Conservation (phyloP, 192 early-diverging fungal species). For the Podila minutissima region DNA sequence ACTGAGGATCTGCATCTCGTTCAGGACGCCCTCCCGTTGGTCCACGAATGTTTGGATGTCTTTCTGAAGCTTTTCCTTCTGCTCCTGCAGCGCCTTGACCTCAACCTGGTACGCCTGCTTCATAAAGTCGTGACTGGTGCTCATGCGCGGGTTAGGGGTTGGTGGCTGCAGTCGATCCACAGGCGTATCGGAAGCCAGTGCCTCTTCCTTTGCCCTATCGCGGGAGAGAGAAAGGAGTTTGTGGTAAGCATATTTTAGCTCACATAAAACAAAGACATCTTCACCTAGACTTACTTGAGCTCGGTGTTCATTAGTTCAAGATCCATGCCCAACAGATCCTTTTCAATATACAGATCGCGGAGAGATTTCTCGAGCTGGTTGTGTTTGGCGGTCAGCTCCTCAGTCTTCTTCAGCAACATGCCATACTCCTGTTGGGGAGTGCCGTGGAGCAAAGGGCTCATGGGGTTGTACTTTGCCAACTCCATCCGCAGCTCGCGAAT, state of each 20-base stretch:
- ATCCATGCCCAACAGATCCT: conserved; percentile 47
- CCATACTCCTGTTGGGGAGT: conserved; percentile 31
- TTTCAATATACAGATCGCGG: conserved; percentile 48
- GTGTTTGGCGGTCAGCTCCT: conserved; percentile 28
- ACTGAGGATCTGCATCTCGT: conserved; percentile 62
- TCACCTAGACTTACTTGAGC: conserved; percentile 25
- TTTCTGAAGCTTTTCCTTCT: conserved; percentile 54
- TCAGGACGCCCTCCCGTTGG: conserved; percentile 59
- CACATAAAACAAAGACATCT: not conserved
- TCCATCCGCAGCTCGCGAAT: conserved; percentile 40
- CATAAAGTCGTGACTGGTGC: conserved; percentile 53
- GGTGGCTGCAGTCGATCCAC: conserved; percentile 7
- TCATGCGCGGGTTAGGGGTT: conserved; percentile 39
- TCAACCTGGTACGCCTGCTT: conserved; percentile 56
- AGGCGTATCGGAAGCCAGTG: not conserved
- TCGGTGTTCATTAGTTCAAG: conserved; percentile 42
- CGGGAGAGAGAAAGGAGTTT: not conserved
- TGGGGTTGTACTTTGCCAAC: conserved; percentile 40
- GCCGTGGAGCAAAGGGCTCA: conserved; percentile 37
- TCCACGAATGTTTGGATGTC: conserved; percentile 57
- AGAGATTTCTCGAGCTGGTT: conserved; percentile 34
- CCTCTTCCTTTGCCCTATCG: conserved; percentile 57
- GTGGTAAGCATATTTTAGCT: not conserved
- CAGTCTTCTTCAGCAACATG: conserved; percentile 15
- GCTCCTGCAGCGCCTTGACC: conserved; percentile 56